These are phyloP conservation scores for Exophiala aquamarina DNA, from an alignment of 2,329 filamentous ascomycete species.

Conservation along the genomic window DNA sequence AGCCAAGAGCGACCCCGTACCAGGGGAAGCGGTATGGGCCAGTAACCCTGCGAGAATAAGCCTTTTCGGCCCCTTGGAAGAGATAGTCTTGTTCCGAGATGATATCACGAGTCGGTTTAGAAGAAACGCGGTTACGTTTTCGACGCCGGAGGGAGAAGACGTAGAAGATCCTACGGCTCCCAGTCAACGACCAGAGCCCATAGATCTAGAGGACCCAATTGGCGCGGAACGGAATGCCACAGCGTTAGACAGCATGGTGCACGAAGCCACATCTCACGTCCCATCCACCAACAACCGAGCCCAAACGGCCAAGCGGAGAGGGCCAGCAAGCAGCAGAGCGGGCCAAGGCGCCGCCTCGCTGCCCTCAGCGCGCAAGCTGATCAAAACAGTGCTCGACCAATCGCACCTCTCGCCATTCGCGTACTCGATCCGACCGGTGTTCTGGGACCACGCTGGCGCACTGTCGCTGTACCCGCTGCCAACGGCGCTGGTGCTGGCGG, in stretches of 20 bases:
- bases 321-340: constrained; percentile 21
- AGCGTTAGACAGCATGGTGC: constrained; percentile 16
- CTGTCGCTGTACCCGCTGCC: constrained; percentile 87
- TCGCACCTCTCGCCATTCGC: constrained; percentile 86
- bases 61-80: constrained; percentile 83
- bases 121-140: constrained; percentile 72
- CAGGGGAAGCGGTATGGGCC: constrained; percentile 81
- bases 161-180: constrained; percentile 24
- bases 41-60: constrained; percentile 80
- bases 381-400: constrained; percentile 90
- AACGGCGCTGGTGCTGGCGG: constrained; percentile 77
- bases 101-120: constrained; percentile 79
- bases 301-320: not conserved
- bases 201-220: constrained; percentile 19
- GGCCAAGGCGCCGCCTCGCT: constrained; percentile 17
- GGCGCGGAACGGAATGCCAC: constrained; percentile 33
- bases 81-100: constrained; percentile 84
- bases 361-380: constrained; percentile 68
- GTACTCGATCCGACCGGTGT: constrained; percentile 72
- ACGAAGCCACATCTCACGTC: constrained; percentile 27
- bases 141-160: constrained; percentile 38
- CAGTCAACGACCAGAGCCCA: constrained; percentile 10
- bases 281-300: constrained; percentile 16
- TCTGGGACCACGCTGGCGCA: constrained; percentile 81
- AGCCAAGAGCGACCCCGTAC: constrained; percentile 47